Evolutionary conservation across 129 eudicot species (phyloP).

Genomic region (Calendula officinalis): DNA sequence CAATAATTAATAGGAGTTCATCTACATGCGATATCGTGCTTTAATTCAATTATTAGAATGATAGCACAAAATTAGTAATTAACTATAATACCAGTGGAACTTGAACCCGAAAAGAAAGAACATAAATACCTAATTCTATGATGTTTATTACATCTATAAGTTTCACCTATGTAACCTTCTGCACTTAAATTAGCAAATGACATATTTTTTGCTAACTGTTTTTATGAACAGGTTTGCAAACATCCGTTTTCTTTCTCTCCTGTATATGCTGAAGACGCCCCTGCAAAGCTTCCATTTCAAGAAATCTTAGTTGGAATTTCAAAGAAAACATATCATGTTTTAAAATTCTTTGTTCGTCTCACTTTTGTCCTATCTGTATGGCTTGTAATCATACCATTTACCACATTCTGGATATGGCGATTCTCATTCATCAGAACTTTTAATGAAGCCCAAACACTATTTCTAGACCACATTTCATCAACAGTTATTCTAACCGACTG

Average conservation of each 20-base stretch:
- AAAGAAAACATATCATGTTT: constrained; percentile 69
- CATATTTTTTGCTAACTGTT: too few species aligned
- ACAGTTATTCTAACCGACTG: constrained; percentile 77
- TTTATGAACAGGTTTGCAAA: constrained; percentile 69
- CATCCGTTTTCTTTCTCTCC: constrained; percentile 89
- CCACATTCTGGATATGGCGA: constrained; percentile 97
- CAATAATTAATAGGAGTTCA: background rate
- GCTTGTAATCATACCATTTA: constrained; percentile 86
- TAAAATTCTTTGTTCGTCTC: constrained; percentile 84
- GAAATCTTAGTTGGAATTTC: constrained; percentile 83
- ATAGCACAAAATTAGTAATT: too few species aligned
- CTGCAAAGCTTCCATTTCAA: constrained; percentile 86
- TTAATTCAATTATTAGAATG: constrained; percentile 7
- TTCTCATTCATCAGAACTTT: constrained; percentile 78
- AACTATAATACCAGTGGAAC: too few species aligned
- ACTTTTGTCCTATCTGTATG: constrained; percentile 86
- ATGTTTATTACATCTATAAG: background rate
- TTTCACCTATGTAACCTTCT: background rate
- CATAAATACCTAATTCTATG: background rate
- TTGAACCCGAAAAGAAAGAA: too few species aligned
- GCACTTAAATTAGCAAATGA: background rate
- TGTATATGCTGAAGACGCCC: constrained; percentile 93
- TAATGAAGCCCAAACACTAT: constrained; percentile 74
- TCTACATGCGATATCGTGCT: background rate
- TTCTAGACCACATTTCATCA: constrained; percentile 67